Conservation (phyloP, 495 filamentous ascomycete genomes). For the Hypoxylon intermedium region DNA sequence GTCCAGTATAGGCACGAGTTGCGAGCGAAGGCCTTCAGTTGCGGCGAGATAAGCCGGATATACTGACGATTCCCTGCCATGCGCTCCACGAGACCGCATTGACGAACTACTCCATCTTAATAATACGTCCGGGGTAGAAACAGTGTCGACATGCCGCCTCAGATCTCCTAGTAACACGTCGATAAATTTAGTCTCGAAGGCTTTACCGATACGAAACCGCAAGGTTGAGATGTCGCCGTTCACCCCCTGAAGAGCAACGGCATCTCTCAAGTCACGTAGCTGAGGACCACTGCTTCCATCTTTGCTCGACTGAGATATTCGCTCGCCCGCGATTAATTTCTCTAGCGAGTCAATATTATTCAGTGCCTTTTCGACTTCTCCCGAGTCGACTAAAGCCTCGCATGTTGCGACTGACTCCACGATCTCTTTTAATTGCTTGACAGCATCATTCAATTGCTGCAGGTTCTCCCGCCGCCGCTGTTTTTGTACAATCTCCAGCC, state of each 20-base stretch:
- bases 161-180: slow-evolving; percentile 80
- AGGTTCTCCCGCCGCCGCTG: slow-evolving; percentile 84
- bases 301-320: slow-evolving; percentile 9
- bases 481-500: slow-evolving; percentile 84
- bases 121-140: slow-evolving; percentile 74
- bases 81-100: slow-evolving; percentile 63
- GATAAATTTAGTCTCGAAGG: slow-evolving; percentile 83
- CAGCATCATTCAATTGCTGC: slow-evolving; percentile 78
- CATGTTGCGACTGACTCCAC: slow-evolving; percentile 77
- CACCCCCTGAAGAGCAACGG: slow-evolving; percentile 82
- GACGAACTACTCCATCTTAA: slow-evolving; percentile 72
- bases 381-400: slow-evolving; percentile 80
- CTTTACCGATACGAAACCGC: slow-evolving; percentile 80
- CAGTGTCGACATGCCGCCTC: slow-evolving; percentile 78
- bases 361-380: slow-evolving; percentile 79
- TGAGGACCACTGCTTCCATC: slow-evolving; percentile 45
- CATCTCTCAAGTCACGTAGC: slow-evolving; percentile 74
- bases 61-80: slow-evolving; percentile 67
- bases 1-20: slow-evolving; percentile 70
- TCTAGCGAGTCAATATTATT: slow-evolving; percentile 78
- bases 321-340: slow-evolving; percentile 71
- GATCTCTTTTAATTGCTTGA: slow-evolving; percentile 80
- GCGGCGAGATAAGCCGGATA: slow-evolving; percentile 78
- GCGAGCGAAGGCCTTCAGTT: slow-evolving; percentile 69
- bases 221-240: slow-evolving; percentile 76